Percentiles rank a stretch among this genome's conserved stretches.
Conservation (phyloP, 1,139 yeast species). For the Tardiomyces blankii region DNA sequence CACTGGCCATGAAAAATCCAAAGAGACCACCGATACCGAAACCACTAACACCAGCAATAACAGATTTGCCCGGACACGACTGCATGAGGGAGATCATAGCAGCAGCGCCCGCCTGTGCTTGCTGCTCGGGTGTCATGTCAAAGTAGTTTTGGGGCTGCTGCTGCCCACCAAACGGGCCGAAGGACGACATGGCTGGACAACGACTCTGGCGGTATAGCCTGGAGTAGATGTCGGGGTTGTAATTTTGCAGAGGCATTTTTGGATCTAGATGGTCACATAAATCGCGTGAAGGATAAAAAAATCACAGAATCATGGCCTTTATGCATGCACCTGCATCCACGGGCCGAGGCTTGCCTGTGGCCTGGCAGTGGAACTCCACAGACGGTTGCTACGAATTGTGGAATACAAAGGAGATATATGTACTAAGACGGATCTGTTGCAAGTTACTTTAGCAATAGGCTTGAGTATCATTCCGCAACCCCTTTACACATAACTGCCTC, state of each 20-base stretch:
- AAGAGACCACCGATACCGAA: slow-evolving; percentile 93
- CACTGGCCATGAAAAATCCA: slow-evolving; percentile 91
- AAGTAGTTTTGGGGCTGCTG: slow-evolving; percentile 29
- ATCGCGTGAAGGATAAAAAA: too few species aligned
- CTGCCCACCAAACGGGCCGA: slow-evolving; percentile 1
- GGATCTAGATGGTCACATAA: neutral
- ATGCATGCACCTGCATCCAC: too few species aligned
- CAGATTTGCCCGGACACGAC: slow-evolving; percentile 92
- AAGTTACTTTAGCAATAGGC: too few species aligned
- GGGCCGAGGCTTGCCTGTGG: too few species aligned
- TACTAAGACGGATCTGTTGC: too few species aligned
- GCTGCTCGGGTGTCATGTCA: slow-evolving; percentile 85
- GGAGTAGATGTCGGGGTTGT: slow-evolving; percentile 20
- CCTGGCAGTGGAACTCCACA: too few species aligned
- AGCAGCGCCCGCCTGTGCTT: slow-evolving; percentile 85
- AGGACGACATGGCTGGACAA: slow-evolving; percentile 4
- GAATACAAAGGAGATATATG: too few species aligned
- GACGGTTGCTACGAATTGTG: too few species aligned
- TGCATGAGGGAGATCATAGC: slow-evolving; percentile 77
- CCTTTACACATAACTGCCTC: too few species aligned
- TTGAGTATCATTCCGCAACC: too few species aligned
- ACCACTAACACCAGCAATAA: slow-evolving; percentile 88
- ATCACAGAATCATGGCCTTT: too few species aligned
- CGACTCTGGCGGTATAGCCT: slow-evolving; percentile 13
- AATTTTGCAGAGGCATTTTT: slow-evolving; percentile 1